Base-by-base conservation (phyloP, 345 rosid genomes). In the Populus tremula region DNA sequence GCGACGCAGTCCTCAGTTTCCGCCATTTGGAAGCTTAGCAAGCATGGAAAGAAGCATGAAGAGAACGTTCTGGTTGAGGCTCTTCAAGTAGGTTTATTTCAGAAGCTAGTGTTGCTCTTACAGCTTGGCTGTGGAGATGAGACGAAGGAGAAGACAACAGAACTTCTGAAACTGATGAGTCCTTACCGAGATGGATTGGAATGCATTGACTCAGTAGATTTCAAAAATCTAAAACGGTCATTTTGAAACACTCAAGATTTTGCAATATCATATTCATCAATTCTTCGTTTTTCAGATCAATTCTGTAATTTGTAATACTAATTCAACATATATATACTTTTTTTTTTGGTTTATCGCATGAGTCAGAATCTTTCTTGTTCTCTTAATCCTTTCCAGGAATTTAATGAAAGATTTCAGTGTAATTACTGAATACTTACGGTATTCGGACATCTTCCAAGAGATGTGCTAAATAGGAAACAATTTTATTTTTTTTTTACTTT, bases 121-220 rank as follows among this genome's bases (percentile, higher is more conserved):
- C 91, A 88, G 72, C 69, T 87, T 25, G 93, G 91, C 0, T 90
- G 89, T 25, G 81, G 77, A 2, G 76, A 72, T 7, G 80, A 80
- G 23, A 89, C 92, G 0, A 90, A 89, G 76, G 90, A 88, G 87
- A 90, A 87, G 79, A 88, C 89, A 2, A 89, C 89, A 0, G 86
- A 86, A 63, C 77, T 89, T 74, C 75, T 90, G 88, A 90, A 90
- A 65, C 9, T 85, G 27, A 67, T 90, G 88, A 90, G 87, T 85
- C 90, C 92, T 7, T 85, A 84, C 71, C 83, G 92, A 62, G 74
- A 82, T 1, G 87, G 87, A 29, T 62, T 87, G 71, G 94, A 90
- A 61, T 90, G 92, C 79, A 85, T 83, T 18, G 94, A 90, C 11
- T 82, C 92, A 10, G 53, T 73, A 9, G 94, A 90, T 77, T 90